A percentile compares a stretch with the other conserved stretches of the same genome.
Evolutionary conservation across 441 rosid species (phyloP).

Genomic region (Erodium trifolium): DNA sequence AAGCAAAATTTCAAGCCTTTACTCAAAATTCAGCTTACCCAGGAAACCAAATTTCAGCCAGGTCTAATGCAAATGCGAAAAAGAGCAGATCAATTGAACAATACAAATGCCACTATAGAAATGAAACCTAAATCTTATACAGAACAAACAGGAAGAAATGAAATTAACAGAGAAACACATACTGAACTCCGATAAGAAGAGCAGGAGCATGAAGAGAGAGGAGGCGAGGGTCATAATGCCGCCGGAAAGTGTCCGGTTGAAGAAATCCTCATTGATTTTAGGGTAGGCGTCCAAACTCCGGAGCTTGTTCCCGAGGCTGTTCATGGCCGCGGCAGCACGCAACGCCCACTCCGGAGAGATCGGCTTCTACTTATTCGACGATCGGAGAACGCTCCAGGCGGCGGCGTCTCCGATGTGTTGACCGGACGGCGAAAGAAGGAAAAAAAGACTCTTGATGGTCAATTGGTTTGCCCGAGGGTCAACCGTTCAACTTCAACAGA

Average conservation of each 20-base stretch:
- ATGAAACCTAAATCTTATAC: not conserved
- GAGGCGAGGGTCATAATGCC: constrained; percentile 26
- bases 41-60: not conserved
- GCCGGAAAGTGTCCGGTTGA: constrained; percentile 27
- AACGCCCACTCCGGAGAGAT: not conserved
- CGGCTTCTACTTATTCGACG: not conserved
- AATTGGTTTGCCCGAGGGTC: not conserved
- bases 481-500: not conserved
- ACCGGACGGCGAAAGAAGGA: not conserved
- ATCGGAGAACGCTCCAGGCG: not conserved
- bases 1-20: not conserved
- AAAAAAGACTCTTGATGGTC: not conserved
- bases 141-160: not conserved
- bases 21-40: not conserved
- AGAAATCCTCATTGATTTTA: constrained; percentile 28
- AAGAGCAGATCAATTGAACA: not conserved
- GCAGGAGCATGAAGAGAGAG: constrained; percentile 20
- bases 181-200: constrained; percentile 28
- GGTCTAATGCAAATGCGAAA: not conserved
- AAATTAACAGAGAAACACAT: constrained; percentile 6
- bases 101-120: not conserved
- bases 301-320: constrained; percentile 18
- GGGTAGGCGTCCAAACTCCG: constrained; percentile 27
- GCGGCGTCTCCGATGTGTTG: not conserved
- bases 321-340: constrained; percentile 16